These are phyloP conservation scores for Penicillium bovifimosum DNA, from an alignment of 495 filamentous ascomycete species.

Conservation along the genomic window DNA sequence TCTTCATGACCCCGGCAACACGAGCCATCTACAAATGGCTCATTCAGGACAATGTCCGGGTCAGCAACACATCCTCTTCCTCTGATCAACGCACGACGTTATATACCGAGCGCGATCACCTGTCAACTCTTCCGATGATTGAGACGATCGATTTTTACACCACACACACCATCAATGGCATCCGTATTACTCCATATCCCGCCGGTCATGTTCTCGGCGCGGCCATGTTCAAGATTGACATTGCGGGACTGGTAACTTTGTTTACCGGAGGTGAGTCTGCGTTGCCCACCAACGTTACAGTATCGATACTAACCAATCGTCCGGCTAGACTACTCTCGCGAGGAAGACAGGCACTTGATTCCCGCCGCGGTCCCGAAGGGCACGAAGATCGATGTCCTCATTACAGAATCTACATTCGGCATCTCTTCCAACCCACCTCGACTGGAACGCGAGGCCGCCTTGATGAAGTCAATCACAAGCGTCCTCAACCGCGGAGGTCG, in stretches of 20 bases:
- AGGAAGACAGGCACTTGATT: constrained; percentile 90
- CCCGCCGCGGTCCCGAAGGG: constrained; percentile 81
- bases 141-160: constrained; percentile 98
- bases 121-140: constrained; percentile 85
- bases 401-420: constrained; percentile 95
- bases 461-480: constrained; percentile 91
- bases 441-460: constrained; percentile 78
- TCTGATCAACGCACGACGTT: constrained; percentile 71
- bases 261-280: constrained; percentile 62
- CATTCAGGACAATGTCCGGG: constrained; percentile 91
- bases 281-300: neutral
- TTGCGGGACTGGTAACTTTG: constrained; percentile 89
- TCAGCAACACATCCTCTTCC: constrained; percentile 68
- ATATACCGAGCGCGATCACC: constrained; percentile 90
- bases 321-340: constrained; percentile 75
- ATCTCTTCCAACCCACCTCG: constrained; percentile 87
- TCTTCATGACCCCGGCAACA: constrained; percentile 98
- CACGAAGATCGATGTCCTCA: constrained; percentile 87
- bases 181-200: constrained; percentile 93
- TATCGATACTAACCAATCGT: neutral
- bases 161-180: constrained; percentile 91
- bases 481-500: constrained; percentile 87
- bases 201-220: constrained; percentile 97
- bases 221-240: constrained; percentile 96
- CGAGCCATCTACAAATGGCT: constrained; percentile 99